Base-by-base conservation (phyloP, 257 asterid genomes). In the Ophiorrhiza pumila region DNA sequence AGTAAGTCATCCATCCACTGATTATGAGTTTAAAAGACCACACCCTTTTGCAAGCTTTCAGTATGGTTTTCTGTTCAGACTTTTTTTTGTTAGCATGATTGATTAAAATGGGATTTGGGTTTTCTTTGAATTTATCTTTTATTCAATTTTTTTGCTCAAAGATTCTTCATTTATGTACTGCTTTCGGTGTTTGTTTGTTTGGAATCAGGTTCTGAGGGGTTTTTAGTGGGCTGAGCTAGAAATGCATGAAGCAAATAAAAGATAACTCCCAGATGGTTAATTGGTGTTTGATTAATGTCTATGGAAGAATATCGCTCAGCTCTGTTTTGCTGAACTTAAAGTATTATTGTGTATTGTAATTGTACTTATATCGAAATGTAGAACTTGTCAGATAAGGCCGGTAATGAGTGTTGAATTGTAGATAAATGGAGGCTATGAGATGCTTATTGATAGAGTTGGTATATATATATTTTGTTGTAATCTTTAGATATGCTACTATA, bases 1-100 rank as follows among this genome's bases (percentile, higher is more conserved):
- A 88, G 94, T 86, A 80, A 88, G 88, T 65, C 18, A 4, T 25
- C 20, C 31, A 10, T 31, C 66, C n/a, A 49, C 55, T 52, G 5
- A 23, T 17, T 22, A 60, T 37, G 0, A 3, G 10, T 39, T 35
- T n/a, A 37, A 63, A 18, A 41, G 37, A 14, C 34, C 0, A 37
- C 27, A 12, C 58, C 76, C 66, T 11, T 34, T 55, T 13, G n/a
- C 2, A 0, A 22, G 0, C 5, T 11, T 11, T 27, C 17, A 55
- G 29, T 23, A 23, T n/a, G 61, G 10, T 12, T 18, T 68, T 49
- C 32, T 15, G 31, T 10, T 3, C 45, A 47, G 22, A 35, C 12
- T 47, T 50, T 23, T 17, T 39, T 60, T 72, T 42, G 6, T 18
- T 71, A 15, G 32, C 3, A 46, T 14, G 39, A 52, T 41, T 50